These are phyloP conservation scores for Xylariales sp. DNA, from an alignment of 2,329 filamentous ascomycete species.

Conservation along the genomic window DNA sequence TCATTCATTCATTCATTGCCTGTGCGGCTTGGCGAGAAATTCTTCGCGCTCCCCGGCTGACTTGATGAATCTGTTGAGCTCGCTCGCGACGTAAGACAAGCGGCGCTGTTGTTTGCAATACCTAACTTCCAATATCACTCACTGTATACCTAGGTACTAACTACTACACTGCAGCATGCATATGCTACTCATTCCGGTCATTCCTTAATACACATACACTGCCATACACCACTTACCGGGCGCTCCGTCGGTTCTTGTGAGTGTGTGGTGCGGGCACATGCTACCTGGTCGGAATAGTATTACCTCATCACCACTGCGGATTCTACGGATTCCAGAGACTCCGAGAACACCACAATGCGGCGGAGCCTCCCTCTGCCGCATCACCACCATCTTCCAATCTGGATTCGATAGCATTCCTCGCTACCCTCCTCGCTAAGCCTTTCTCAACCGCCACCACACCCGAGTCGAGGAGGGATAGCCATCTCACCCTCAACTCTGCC, in stretches of 20 bases:
- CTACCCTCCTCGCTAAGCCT: conserved; percentile 51
- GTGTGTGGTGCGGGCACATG: conserved; percentile 13
- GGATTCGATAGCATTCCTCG: conserved; percentile 64
- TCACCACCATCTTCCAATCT: conserved; percentile 61
- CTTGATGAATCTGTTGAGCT: conserved; percentile 8
- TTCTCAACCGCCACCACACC: conserved; percentile 47
- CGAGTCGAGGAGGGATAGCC: conserved; percentile 63
- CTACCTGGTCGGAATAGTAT: conserved; percentile 1
- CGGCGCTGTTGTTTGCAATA: no score
- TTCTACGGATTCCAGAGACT: conserved; percentile 24
- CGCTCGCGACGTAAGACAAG: conserved; percentile 2
- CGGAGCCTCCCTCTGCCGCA: conserved; percentile 68
- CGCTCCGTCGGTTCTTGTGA: background rate
- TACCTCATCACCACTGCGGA: conserved; percentile 20
- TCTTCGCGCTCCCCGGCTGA: conserved; percentile 14
- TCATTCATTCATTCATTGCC: conserved; percentile 17
- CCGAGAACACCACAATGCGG: conserved; percentile 60
- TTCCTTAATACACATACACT: background rate
- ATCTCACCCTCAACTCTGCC: conserved; percentile 57
- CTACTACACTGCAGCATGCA: background rate
- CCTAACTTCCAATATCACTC: no score
- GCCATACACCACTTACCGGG: background rate
- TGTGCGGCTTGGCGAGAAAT: conserved; percentile 22
- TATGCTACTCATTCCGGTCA: no score
- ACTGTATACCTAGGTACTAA: no score